These are phyloP conservation scores for Neopestalotiopsis sp. DNA, from an alignment of 2,329 filamentous ascomycete genomes.

Conservation along the genomic window DNA sequence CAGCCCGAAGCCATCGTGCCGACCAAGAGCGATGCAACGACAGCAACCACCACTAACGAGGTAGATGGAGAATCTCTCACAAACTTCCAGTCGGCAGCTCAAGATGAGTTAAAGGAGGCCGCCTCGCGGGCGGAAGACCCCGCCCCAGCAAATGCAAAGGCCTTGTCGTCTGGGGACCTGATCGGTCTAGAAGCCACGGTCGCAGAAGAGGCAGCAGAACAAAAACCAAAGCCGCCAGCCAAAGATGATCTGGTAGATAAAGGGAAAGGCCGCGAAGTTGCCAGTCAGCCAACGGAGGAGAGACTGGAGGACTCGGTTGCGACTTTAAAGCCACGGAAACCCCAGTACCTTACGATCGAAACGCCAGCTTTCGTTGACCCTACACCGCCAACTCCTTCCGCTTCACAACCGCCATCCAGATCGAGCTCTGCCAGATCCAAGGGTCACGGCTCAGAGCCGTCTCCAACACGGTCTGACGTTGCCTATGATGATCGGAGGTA, in stretches of 20 bases:
- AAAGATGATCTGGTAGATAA: conserved; percentile 6
- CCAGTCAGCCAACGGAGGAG: conserved; percentile 26
- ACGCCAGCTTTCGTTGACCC: conserved; percentile 59
- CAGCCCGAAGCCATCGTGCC: conserved; percentile 17
- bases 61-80: background rate
- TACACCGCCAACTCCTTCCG: conserved; percentile 60
- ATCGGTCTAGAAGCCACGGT: background rate
- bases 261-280: background rate
- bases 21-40: conserved; percentile 3
- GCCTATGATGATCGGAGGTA: conserved; percentile 63
- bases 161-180: background rate
- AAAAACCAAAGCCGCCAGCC: background rate
- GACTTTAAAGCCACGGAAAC: conserved; percentile 52
- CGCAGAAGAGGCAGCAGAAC: background rate
- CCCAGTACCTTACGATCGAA: conserved; percentile 54
- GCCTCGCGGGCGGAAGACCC: background rate
- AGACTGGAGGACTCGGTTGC: conserved; percentile 51
- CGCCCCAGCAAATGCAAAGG: background rate
- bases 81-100: conserved; percentile 3
- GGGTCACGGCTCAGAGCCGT: conserved; percentile 46
- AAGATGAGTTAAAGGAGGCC: conserved; percentile 1
- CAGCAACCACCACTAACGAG: conserved; percentile 7
- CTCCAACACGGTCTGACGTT: conserved; percentile 59
- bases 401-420: conserved; percentile 63
- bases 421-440: conserved; percentile 61